Percentiles rank a stretch among this genome's conserved stretches.
These are phyloP conservation scores for Sporothrix protearum DNA, from an alignment of 2,329 filamentous ascomycete genomes.

Conservation along the genomic window DNA sequence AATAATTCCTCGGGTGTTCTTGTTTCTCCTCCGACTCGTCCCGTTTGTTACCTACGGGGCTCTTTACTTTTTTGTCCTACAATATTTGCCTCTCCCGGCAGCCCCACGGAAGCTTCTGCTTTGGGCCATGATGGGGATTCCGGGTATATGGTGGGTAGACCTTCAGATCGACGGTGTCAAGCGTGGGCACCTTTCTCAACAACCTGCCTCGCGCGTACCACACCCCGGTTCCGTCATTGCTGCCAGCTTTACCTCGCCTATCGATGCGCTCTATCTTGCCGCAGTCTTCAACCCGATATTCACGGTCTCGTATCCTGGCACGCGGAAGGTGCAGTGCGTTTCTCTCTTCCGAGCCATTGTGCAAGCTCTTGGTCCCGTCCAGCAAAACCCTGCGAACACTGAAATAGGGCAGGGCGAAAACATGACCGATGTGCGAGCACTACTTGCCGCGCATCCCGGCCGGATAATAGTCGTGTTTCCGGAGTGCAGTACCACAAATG, in stretches of 20 bases:
- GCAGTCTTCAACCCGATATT: constrained; percentile 97
- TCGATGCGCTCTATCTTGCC: constrained; percentile 90
- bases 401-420: constrained; percentile 32
- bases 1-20: constrained; percentile 61
- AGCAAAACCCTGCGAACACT: constrained; percentile 40
- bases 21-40: constrained; percentile 79
- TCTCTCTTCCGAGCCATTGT: constrained; percentile 72
- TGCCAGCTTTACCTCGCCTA: constrained; percentile 83
- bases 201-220: constrained; percentile 70
- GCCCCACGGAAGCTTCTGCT: constrained; percentile 74
- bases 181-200: constrained; percentile 77
- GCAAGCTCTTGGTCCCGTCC: constrained; percentile 64
- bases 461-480: constrained; percentile 84
- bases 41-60: constrained; percentile 65
- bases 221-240: constrained; percentile 78
- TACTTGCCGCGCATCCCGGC: constrained; percentile 65
- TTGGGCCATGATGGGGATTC: constrained; percentile 82
- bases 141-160: constrained; percentile 97
- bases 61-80: constrained; percentile 75
- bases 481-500: constrained; percentile 92
- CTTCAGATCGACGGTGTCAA: constrained; percentile 96
- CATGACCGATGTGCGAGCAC: constrained; percentile 58
- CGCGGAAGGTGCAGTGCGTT: constrained; percentile 69
- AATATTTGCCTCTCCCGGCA: constrained; percentile 64
- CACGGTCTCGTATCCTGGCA: constrained; percentile 75